Base-by-base conservation (phyloP, 805 yeast genomes). In the Lachancea mirantina region DNA sequence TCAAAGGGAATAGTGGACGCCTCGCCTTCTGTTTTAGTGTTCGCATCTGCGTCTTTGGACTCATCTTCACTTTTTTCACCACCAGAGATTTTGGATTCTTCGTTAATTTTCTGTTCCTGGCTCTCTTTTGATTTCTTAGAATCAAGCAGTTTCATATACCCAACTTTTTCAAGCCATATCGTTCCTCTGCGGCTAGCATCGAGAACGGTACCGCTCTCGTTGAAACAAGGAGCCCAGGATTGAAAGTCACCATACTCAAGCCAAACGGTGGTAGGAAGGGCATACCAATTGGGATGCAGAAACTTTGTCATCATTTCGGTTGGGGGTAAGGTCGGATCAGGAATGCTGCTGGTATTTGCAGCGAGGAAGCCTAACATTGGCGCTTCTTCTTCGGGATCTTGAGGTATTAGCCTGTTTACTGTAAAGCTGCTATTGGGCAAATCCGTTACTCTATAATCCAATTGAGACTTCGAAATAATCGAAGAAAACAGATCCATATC, bases 401-500 rank as follows among this genome's bases (percentile, higher is more conserved):
- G 60, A 6, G 95, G 92, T 16, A 84, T 59, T 2, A 84, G 74
- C 40, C 76, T 77, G 19, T 87, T 65, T n/a, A 76, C 52, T 28
- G 69, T 67, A 49, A 83, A 78, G 9, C 52, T 52, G 20, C 78
- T 78, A 19, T 77, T 78, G 7, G 84, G 84, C 4, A 82, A 68
- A 2, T 69, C 60, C 2, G 82, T 73, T 30, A 75, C 77, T 40
- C 95, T 74, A 27, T 78, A 73, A 52, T 92, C 97, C 32, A 87
- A 59, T 14, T 70, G 62, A 0, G 96, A 84, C 47, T 75, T 80
- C 18, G 72, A 68, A 20, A 73, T 68, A 22, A 79, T 59, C 0
- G 95, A 79, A 5, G 95, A 71, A 52, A 92, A 89, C 30, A 92
- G 64, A 9, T 96, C 94, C 18, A 74, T 67, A 24, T 78, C 85